phyloP scores from a whole-genome alignment of 345 rosid species.

The Hirschfeldia incana region DNA sequence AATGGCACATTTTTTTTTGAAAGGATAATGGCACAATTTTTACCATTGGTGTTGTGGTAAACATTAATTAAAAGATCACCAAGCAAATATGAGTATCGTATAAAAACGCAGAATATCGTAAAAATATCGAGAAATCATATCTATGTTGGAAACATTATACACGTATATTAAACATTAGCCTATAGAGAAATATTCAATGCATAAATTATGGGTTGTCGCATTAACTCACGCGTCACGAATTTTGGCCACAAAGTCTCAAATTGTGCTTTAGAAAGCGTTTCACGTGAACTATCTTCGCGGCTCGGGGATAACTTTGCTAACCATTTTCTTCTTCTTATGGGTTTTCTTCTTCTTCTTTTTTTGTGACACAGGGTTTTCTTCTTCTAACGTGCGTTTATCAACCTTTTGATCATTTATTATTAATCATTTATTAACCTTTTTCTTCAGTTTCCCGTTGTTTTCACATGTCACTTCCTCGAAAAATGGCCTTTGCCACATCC shows the following conservation, averaged over 20 bases:
- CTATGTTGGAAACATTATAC: no score
- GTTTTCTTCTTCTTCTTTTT: neutral
- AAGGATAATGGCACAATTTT: neutral
- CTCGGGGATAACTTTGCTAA: neutral
- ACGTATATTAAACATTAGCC: neutral
- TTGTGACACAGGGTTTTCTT: neutral
- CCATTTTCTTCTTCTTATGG: neutral
- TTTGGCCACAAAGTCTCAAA: neutral
- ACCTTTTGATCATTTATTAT: neutral
- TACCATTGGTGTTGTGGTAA: neutral
- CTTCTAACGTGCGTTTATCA: neutral
- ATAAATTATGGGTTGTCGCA: neutral
- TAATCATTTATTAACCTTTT: neutral
- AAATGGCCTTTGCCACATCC: neutral
- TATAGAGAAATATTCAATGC: neutral
- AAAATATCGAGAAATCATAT: neutral
- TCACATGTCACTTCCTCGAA: conserved; percentile 22
- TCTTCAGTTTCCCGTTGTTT: conserved; percentile 17
- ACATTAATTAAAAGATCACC: neutral
- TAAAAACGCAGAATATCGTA: neutral
- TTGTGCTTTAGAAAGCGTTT: conserved; percentile 20
- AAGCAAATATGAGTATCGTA: neutral
- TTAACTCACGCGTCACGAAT: conserved; percentile 20
- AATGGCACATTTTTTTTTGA: neutral
- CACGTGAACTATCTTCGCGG: conserved; percentile 6